Percentiles rank a stretch among this genome's conserved stretches.
Evolutionary conservation across 2,329 filamentous ascomycete species (phyloP).

Genomic region (Paraconiothyrium brasiliense): DNA sequence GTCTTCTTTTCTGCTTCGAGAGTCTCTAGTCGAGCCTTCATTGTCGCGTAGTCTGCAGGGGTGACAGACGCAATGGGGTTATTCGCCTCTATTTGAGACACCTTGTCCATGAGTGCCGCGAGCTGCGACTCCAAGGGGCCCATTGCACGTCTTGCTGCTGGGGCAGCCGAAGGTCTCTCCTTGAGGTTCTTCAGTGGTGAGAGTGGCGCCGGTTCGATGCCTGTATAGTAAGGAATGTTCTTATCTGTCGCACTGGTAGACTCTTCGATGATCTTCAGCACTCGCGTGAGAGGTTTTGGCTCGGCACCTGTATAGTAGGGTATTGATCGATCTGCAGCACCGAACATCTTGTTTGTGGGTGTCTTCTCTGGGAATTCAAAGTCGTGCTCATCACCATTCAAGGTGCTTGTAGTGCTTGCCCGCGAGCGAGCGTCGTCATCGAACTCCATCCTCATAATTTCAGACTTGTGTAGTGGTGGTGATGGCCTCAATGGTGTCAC

Average conservation of each 20-base stretch:
- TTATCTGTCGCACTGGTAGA: not conserved
- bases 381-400: conserved; percentile 44
- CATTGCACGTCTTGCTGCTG: conserved; percentile 36
- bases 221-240: conserved; percentile 2
- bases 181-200: conserved; percentile 12
- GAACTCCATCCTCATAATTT: conserved; percentile 18
- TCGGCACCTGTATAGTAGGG: conserved; percentile 4
- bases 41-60: conserved; percentile 48
- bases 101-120: conserved; percentile 49
- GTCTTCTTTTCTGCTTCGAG: conserved; percentile 51
- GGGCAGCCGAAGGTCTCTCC: conserved; percentile 31
- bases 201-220: conserved; percentile 8
- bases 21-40: conserved; percentile 41
- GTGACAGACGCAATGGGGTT: conserved; percentile 48
- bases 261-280: conserved; percentile 2
- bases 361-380: conserved; percentile 42
- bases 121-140: conserved; percentile 50
- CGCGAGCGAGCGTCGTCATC: conserved; percentile 46
- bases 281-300: not conserved
- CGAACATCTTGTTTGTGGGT: conserved; percentile 15
- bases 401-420: conserved; percentile 45
- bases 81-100: conserved; percentile 46
- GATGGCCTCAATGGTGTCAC: conserved; percentile 24
- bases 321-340: not conserved
- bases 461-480: not conserved